Evolutionary conservation across 2,329 filamentous ascomycete species (phyloP).

Genomic region (Scytalidium sp.): DNA sequence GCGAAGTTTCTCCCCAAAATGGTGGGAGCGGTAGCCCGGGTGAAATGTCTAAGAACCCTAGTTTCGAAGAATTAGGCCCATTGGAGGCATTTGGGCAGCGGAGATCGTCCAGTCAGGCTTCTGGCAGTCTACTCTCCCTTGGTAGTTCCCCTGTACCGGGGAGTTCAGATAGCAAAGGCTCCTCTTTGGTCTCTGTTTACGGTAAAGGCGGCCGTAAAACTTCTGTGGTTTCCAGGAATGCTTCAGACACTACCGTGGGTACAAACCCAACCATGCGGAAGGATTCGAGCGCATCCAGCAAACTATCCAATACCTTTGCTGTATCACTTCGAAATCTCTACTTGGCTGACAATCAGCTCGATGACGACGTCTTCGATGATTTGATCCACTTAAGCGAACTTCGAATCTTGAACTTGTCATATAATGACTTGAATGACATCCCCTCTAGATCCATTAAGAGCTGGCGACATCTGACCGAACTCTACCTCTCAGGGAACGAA

Average conservation of each 20-base stretch:
- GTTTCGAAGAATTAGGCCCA: conserved; percentile 73
- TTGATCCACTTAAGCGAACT: conserved; percentile 79
- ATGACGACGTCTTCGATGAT: conserved; percentile 94
- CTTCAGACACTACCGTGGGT: conserved; percentile 42
- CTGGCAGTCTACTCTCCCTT: conserved; percentile 71
- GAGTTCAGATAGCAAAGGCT: conserved; percentile 65
- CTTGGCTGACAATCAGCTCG: conserved; percentile 88
- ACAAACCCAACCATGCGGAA: conserved; percentile 64
- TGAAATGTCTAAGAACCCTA: conserved; percentile 58
- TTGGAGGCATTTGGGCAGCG: conserved; percentile 62
- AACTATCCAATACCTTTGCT: conserved; percentile 82
- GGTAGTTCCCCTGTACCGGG: conserved; percentile 66
- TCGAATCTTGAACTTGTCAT: conserved; percentile 86
- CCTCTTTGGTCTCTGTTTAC: conserved; percentile 76
- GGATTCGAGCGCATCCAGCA: conserved; percentile 81
- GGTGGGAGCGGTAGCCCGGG: conserved; percentile 13
- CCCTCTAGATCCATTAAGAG: conserved; percentile 83
- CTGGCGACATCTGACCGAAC: conserved; percentile 85
- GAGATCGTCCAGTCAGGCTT: conserved; percentile 75
- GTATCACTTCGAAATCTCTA: conserved; percentile 80
- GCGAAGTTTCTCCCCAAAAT: conserved; percentile 36
- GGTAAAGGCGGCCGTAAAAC: conserved; percentile 80
- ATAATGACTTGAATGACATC: conserved; percentile 91
- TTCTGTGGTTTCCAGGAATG: conserved; percentile 71
- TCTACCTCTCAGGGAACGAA: conserved; percentile 95